A percentile compares a stretch with the other conserved stretches of the same genome.
phyloP scores from a whole-genome alignment of 257 asterid genomes.

The Fraxinus excelsior region DNA sequence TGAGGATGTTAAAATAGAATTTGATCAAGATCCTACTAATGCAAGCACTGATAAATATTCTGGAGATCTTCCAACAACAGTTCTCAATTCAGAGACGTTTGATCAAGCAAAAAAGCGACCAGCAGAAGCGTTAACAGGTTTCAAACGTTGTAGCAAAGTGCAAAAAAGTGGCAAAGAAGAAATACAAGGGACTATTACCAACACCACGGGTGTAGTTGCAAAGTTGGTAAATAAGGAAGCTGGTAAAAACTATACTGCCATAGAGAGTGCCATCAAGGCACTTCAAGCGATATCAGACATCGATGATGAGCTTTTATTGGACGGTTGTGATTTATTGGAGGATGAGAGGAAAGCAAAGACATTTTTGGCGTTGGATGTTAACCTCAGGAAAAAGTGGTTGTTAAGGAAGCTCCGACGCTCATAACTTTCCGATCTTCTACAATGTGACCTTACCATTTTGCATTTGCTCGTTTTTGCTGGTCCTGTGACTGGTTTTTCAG shows the following conservation, averaged over 20 bases:
- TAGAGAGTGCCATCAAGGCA: constrained; percentile 38
- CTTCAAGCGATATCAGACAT: constrained; percentile 46
- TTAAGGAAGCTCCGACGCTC: constrained; percentile 42
- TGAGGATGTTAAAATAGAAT: constrained; percentile 20
- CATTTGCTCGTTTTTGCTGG: neutral
- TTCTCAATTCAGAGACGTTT: constrained; percentile 16
- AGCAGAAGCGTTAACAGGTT: neutral
- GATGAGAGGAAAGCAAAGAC: constrained; percentile 52
- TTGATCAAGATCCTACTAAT: constrained; percentile 23
- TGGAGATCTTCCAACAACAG: constrained; percentile 31
- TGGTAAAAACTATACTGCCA: constrained; percentile 13
- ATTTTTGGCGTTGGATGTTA: constrained; percentile 45
- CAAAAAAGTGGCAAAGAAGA: constrained; percentile 21
- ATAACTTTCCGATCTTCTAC: neutral
- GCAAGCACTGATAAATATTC: constrained; percentile 27
- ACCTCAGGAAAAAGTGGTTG: constrained; percentile 46
- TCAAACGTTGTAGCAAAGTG: constrained; percentile 26
- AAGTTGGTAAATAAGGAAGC: constrained; percentile 23
- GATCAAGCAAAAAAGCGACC: constrained; percentile 29
- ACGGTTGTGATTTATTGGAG: constrained; percentile 48
- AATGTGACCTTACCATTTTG: neutral
- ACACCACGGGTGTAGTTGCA: neutral
- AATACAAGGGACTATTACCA: neutral
- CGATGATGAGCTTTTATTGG: constrained; percentile 45
- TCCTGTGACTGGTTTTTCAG: neutral